Evolutionary conservation across 1,284 basidiomycete species (phyloP).

Genomic region (Takashimella koratensis): DNA sequence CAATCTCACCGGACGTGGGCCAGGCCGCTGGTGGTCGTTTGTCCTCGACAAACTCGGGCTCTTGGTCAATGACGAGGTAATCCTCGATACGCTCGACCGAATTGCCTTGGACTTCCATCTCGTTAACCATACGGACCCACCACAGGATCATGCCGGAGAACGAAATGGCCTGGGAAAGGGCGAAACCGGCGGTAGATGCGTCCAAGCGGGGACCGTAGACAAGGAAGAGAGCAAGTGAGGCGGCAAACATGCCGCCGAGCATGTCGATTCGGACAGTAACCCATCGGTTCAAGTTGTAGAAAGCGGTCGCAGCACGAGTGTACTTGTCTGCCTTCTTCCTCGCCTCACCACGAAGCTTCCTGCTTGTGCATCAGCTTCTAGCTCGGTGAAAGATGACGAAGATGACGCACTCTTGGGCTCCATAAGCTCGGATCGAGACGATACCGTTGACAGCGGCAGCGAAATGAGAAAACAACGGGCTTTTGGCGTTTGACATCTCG

Average conservation of each 20-base stretch:
- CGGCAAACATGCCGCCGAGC: slow-evolving; percentile 46
- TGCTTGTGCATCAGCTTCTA: background rate
- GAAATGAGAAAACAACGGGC: slow-evolving; percentile 66
- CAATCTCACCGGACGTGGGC: slow-evolving; percentile 67
- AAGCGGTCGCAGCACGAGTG: slow-evolving; percentile 41
- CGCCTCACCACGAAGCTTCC: slow-evolving; percentile 38
- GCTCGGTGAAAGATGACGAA: background rate
- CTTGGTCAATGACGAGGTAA: slow-evolving; percentile 69
- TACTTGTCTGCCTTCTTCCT: slow-evolving; percentile 46
- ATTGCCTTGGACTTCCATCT: slow-evolving; percentile 51
- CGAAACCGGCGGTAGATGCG: slow-evolving; percentile 46
- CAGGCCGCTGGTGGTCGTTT: slow-evolving; percentile 70
- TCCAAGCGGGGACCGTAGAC: slow-evolving; percentile 40
- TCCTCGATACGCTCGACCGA: slow-evolving; percentile 67
- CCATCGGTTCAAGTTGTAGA: slow-evolving; percentile 49
- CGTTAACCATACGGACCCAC: slow-evolving; percentile 46
- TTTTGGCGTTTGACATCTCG: slow-evolving; percentile 64
- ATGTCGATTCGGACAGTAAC: slow-evolving; percentile 46
- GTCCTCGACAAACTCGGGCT: slow-evolving; percentile 54
- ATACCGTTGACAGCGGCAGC: slow-evolving; percentile 65
- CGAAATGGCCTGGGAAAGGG: slow-evolving; percentile 46
- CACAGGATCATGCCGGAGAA: slow-evolving; percentile 42
- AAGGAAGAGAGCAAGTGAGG: slow-evolving; percentile 39
- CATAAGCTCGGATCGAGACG: slow-evolving; percentile 51
- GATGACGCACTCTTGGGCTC: slow-evolving; percentile 36